Evolutionary conservation across 768 basidiomycete species (phyloP), one percentile per base, ranked within the genome.

Genomic region (Collybiopsis confluens): DNA sequence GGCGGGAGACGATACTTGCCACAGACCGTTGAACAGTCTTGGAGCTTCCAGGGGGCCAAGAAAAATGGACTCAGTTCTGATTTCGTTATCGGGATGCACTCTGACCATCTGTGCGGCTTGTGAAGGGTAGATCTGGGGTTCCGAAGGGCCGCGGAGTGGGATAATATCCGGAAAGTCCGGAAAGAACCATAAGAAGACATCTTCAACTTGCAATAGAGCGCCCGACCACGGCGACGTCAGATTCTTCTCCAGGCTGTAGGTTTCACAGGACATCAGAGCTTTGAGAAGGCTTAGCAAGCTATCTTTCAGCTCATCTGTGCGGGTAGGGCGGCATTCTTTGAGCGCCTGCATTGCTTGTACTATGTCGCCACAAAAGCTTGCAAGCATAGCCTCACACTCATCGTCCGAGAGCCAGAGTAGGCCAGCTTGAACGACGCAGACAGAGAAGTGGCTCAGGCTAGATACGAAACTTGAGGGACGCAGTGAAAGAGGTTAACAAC

Each of bases 1-100:
- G 1, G 83, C 80, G 7, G 77, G 77, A 58, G 78, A 79, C 27
- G 82, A 82, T 45, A 83, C 71, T 43, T 84, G 83, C 81, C 82
- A 83, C 3, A 83, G 74, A 33, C 80, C 80, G 15, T 70, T 71
- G 74, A 78, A 79, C 52, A 82, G 55, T 53, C 80, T 70, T 28
- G 81, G 75, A n/a, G 72, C 73, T 10, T 54, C 57, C 56, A 72
- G 68, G 8, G 69, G 67, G 16, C 77, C 78, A 20, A 78, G 73
- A 21, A 54, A 56, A 45, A 70, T 26, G 44, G 54, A 28, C 41
- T 47, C 46, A 16, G 45, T 26, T 3, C 20, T 11, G n/a, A 16
- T 30, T 21, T 27, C 36, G 23, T 43, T 15, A 30, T 27, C 16
- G 24, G 45, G 16, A 37, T 4, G 47, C 33, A 21, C 4, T 15